Percentiles rank a stretch among this genome's conserved stretches.
phyloP scores from a whole-genome alignment of 2,329 filamentous ascomycete genomes.

The Purpureocillium lavendulum region DNA sequence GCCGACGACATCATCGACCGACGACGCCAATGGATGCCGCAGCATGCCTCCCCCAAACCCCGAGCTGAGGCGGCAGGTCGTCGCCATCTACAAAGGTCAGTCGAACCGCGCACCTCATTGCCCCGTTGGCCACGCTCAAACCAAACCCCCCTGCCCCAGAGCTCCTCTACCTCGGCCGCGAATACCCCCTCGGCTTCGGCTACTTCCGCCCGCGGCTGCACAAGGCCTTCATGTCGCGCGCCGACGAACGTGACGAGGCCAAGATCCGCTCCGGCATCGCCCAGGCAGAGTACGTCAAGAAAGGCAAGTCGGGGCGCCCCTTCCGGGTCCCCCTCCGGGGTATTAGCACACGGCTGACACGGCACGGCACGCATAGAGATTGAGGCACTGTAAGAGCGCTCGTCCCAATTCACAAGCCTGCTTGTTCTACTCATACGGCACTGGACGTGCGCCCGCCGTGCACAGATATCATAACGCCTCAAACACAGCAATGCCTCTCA shows the following conservation, averaged over 20 bases:
- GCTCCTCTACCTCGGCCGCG: constrained; percentile 72
- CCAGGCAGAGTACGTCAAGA: constrained; percentile 81
- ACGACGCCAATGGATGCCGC: neutral
- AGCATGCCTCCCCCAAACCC: constrained; percentile 31
- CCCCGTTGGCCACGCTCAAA: neutral
- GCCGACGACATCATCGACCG: neutral
- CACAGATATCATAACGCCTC: neutral
- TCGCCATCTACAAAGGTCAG: constrained; percentile 80
- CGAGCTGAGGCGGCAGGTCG: constrained; percentile 66
- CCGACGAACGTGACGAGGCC: constrained; percentile 59
- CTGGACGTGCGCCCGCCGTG: too few species aligned
- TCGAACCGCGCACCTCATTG: neutral
- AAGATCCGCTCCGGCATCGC: constrained; percentile 70
- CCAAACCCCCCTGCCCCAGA: constrained; percentile 41
- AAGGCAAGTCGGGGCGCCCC: constrained; percentile 51
- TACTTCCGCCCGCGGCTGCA: constrained; percentile 80
- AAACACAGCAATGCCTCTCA: too few species aligned
- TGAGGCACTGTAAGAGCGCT: constrained; percentile 69
- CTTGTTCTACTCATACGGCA: too few species aligned
- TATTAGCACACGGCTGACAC: neutral
- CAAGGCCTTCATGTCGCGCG: constrained; percentile 74
- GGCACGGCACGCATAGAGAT: constrained; percentile 52
- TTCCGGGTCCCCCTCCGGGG: neutral
- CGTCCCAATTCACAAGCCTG: too few species aligned
- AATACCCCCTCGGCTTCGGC: constrained; percentile 74